Base-by-base conservation (phyloP, 306 rosid genomes). In the Erythrophleum fordii region DNA sequence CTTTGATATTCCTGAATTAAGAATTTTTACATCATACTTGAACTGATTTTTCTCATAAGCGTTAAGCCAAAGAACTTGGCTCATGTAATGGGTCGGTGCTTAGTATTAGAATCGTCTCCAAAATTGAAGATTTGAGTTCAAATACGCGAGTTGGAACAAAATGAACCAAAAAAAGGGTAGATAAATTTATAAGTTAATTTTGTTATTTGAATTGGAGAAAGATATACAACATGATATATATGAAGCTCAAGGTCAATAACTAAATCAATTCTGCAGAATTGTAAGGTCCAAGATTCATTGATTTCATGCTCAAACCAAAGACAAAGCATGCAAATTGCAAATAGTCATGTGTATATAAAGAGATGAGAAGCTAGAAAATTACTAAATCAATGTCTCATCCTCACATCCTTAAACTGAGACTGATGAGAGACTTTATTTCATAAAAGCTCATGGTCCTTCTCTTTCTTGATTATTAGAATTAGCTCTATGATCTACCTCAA, bases 401-500 rank as follows among this genome's bases (percentile, higher is more conserved):
- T 31, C 34, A 31, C 1, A 31, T 1, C 34, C 34, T 31, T 31
- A 31, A 31, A 31, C 34, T 55, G 61, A 20, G 61, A 22, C 26
- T 20, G 60, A 23, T 22, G 5, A 10, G 65, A 56, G 6, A 10
- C 10, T 22, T 22, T 25, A 56, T 23, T 11, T 55, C 31, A 22
- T 13, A 23, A 56, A 56, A 25, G 37, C 37, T 25, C 39, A 11
- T 25, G 66, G n/a, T 59, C 37, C 66, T 26, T 59, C 66, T 59
- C n/a, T 11, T 23, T 58, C 65, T 48, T 14, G 28, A 11, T 22
- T 7, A 55, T 55, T 25, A 25, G 35, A 13, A 26, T 25, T 25
- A 25, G 8, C n/a, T 26, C 66, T 34, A 61, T 68, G 83, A 77
- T 90, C 90, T 12, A 88, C 92, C 64, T 88, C 94, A 8, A 86